These are phyloP conservation scores for Orbilia oligospora DNA, from an alignment of 2,329 filamentous ascomycete species.

Conservation along the genomic window DNA sequence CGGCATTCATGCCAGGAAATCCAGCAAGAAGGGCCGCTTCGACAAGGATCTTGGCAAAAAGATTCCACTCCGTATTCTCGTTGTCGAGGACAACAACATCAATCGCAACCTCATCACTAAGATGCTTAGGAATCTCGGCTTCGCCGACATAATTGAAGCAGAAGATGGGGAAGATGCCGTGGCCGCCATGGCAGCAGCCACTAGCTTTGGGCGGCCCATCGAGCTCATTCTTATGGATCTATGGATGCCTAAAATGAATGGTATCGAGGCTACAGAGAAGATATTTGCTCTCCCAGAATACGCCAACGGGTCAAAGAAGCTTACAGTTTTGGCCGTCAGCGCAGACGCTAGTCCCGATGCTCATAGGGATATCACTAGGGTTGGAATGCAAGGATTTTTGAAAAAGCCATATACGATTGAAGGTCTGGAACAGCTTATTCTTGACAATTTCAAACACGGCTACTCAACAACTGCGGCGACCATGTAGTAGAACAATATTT, in stretches of 20 bases:
- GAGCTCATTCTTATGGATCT: conserved; percentile 81
- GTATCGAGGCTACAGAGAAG: conserved; percentile 77
- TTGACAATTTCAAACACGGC: conserved; percentile 65
- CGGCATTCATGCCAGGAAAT: conserved; percentile 27
- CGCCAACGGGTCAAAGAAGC: conserved; percentile 62
- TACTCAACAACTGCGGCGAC: conserved; percentile 51
- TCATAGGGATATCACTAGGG: conserved; percentile 73
- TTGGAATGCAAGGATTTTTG: conserved; percentile 78
- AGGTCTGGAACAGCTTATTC: conserved; percentile 75
- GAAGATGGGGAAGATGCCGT: conserved; percentile 79
- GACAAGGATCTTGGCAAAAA: conserved; percentile 74
- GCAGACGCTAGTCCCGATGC: conserved; percentile 78
- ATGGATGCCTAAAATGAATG: conserved; percentile 83
- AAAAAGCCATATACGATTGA: conserved; percentile 77
- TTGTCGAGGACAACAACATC: conserved; percentile 81
- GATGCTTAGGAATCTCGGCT: conserved; percentile 78
- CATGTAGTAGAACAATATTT: conserved; percentile 21
- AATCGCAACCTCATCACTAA: conserved; percentile 77
- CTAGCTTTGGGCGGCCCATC: conserved; percentile 67
- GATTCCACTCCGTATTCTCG: conserved; percentile 77
- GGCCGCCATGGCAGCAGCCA: conserved; percentile 71
- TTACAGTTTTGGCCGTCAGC: conserved; percentile 75
- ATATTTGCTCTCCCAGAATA: conserved; percentile 73
- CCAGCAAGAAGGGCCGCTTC: conserved; percentile 65
- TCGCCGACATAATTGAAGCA: conserved; percentile 75